Evolutionary conservation across 2,329 filamentous ascomycete species (phyloP), one percentile per base, ranked within the genome.

Genomic region (Cladosporium sp.): DNA sequence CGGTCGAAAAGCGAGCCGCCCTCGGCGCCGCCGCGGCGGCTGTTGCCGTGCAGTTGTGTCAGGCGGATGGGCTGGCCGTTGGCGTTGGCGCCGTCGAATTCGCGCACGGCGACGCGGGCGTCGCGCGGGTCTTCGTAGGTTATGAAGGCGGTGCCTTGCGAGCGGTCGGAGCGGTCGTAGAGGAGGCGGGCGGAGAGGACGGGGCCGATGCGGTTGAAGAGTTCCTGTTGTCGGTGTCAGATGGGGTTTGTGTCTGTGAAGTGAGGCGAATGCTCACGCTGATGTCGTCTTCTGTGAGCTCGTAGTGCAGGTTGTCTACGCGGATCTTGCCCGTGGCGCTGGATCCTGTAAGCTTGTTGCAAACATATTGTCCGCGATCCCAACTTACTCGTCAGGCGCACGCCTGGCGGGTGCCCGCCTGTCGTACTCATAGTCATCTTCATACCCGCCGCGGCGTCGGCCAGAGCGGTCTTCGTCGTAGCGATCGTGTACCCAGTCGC

Each of bases 281-380:
- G 50, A 95, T 78, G 66, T 95, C 91, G 35, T 85, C 84, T 69
- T 92, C 83, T 10, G 86, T 91, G 57, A 96, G 78, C 56, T 96
- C 91, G 70, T 95, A 96, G 70, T 96, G 91, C 54, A 96, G 75
- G 67, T 95, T 95, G 56, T 95, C 89, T 56, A 95, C 85, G 59
- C 85, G 85, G 59, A 96, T 71, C 71, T 89, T 92, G 43, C 57
- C 58, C 44, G 43, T 46, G 43, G 46, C 49, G 35, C 49, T 52
- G 32, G 7, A 9, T 4, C 16, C 0, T 14, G 35, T 52, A 28
- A 52, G 49, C 38, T n/a, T 10, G 3, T 5, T 35, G 35, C 32
- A 4, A 32, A n/a, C 10, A 4, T n/a, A 18, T 11, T 37, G 31
- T 31, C 11, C 14, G 13, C 2, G 10, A 6, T 18, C 11, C 16